Conservation (phyloP, 2,329 filamentous ascomycete species). For the Clarireedia paspali region DNA sequence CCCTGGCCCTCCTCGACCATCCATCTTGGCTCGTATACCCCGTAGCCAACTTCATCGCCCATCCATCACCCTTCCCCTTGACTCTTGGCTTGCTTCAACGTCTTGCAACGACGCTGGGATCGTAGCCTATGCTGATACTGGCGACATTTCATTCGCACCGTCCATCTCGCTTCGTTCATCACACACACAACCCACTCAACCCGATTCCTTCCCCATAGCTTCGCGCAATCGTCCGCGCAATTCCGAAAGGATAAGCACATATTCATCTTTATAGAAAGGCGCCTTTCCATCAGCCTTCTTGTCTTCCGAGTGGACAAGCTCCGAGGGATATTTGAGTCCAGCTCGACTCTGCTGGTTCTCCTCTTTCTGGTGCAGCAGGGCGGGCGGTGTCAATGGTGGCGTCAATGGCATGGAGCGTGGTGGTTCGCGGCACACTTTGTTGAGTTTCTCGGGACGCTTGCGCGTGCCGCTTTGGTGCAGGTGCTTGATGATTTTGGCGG, state of each 20-base stretch:
- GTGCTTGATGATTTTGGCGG: background rate
- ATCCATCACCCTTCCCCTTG: background rate
- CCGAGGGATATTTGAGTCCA: background rate
- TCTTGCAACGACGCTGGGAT: background rate
- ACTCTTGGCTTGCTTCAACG: background rate
- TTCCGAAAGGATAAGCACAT: slow-evolving; percentile 2
- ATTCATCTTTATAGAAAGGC: slow-evolving; percentile 7
- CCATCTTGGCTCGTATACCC: background rate
- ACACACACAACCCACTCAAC: background rate
- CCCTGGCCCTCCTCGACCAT: background rate
- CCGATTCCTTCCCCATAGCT: slow-evolving; percentile 1
- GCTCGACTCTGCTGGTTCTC: background rate
- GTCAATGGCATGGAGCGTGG: slow-evolving; percentile 7
- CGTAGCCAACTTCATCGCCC: background rate
- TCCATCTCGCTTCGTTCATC: background rate
- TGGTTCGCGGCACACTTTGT: background rate
- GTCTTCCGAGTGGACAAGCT: slow-evolving; percentile 4
- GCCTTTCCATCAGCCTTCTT: background rate
- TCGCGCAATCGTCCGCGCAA: slow-evolving; percentile 3
- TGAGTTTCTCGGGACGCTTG: background rate
- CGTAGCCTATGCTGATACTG: background rate
- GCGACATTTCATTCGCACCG: background rate
- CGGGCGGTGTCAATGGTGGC: slow-evolving; percentile 1
- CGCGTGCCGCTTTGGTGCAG: background rate
- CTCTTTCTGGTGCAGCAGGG: background rate